Percentiles rank a stretch among this genome's conserved stretches.
These are phyloP conservation scores for Colletotrichum lindemuthianum DNA, from an alignment of 2,329 filamentous ascomycete genomes.

Conservation along the genomic window DNA sequence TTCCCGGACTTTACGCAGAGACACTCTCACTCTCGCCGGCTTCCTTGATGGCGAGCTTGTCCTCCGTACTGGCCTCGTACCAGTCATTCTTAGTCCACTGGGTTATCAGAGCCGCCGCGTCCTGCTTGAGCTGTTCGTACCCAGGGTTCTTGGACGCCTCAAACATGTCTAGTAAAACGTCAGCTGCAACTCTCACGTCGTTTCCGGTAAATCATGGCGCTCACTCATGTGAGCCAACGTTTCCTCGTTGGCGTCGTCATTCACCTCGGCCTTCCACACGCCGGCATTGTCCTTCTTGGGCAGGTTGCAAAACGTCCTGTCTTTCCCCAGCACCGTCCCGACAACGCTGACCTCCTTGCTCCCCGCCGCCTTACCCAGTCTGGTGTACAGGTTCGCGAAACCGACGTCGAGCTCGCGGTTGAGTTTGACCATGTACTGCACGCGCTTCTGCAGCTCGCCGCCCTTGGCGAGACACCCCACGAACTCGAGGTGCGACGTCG, in stretches of 20 bases:
- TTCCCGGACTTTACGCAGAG: constrained; percentile 11
- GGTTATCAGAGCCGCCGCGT: constrained; percentile 72
- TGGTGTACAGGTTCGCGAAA: constrained; percentile 88
- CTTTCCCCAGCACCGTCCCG: constrained; percentile 69
- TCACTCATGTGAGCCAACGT: constrained; percentile 79
- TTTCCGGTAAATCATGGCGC: constrained; percentile 40
- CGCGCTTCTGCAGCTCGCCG: constrained; percentile 80
- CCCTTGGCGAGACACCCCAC: constrained; percentile 88
- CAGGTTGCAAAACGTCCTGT: constrained; percentile 90
- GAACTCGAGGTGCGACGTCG: constrained; percentile 90
- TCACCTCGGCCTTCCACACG: constrained; percentile 77
- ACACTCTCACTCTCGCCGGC: constrained; percentile 32
- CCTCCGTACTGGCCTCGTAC: constrained; percentile 67
- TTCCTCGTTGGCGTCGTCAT: constrained; percentile 83
- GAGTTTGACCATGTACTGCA: constrained; percentile 74
- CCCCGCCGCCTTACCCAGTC: constrained; percentile 76
- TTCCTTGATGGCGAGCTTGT: constrained; percentile 38
- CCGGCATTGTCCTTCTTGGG: constrained; percentile 65
- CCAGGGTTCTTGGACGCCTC: constrained; percentile 76
- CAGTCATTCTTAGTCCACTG: constrained; percentile 73
- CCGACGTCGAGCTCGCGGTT: constrained; percentile 74
- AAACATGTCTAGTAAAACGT: constrained; percentile 70
- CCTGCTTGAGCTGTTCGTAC: constrained; percentile 73
- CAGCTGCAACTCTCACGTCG: too few species aligned
- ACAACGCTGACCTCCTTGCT: constrained; percentile 63